These are phyloP conservation scores for Trichoderma erinaceum DNA, from an alignment of 495 filamentous ascomycete species.

Conservation along the genomic window DNA sequence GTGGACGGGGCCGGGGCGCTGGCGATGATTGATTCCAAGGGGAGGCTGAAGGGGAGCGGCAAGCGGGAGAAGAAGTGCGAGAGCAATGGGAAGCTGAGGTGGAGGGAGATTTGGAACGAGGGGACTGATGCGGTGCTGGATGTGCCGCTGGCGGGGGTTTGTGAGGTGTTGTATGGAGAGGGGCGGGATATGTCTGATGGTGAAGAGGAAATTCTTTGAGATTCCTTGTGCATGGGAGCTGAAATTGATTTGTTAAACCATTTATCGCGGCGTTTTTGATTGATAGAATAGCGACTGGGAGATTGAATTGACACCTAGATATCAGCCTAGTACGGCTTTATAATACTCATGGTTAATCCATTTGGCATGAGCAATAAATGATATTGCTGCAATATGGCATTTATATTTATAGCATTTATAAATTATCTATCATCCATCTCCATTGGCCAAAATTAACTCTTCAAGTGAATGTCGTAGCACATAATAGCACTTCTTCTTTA, in stretches of 20 bases:
- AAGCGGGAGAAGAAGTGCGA: constrained; percentile 43
- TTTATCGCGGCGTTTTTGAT: not conserved
- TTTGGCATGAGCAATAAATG: not conserved
- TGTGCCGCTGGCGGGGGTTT: constrained; percentile 92
- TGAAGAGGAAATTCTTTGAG: constrained; percentile 15
- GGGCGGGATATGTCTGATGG: constrained; percentile 29
- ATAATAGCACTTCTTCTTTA: not conserved
- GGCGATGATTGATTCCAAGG: constrained; percentile 70
- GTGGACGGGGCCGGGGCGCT: constrained; percentile 87
- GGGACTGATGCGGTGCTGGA: constrained; percentile 98
- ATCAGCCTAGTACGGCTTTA: not conserved
- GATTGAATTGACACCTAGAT: not conserved
- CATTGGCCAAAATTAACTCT: too few relatives aligned
- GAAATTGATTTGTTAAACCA: not conserved
- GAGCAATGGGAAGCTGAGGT: constrained; percentile 41
- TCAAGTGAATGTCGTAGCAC: too few relatives aligned
- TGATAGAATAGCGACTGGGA: not conserved
- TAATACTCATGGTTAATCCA: not conserved
- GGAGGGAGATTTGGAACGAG: constrained; percentile 77
- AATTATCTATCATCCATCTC: too few relatives aligned
- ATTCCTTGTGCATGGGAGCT: not conserved
- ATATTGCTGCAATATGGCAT: too few relatives aligned
- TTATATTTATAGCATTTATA: too few relatives aligned
- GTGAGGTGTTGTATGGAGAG: constrained; percentile 76
- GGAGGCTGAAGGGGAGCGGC: constrained; percentile 50